Evolutionary conservation across 176 grass and related monocot genomes (phyloP).

Genomic region (Oryza coarctata): DNA sequence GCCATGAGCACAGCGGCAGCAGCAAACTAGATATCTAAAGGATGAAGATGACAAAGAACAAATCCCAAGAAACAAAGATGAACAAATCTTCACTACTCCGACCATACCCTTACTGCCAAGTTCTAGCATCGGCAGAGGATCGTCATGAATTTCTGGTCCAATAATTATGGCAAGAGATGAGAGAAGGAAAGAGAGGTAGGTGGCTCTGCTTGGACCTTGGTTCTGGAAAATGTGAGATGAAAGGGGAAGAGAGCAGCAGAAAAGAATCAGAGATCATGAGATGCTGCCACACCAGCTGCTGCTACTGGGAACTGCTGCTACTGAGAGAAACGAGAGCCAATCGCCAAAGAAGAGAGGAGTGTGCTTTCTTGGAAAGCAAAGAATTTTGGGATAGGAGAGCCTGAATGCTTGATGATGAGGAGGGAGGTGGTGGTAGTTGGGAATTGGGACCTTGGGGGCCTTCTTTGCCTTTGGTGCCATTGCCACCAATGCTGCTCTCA

Average conservation of each 20-base stretch:
- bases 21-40: neutral
- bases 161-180: conserved; percentile 31
- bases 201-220: conserved; percentile 20
- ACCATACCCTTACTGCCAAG: neutral
- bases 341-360: neutral
- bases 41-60: neutral
- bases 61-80: neutral
- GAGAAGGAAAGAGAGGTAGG: conserved; percentile 14
- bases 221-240: neutral
- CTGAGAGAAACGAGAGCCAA: neutral
- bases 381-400: conserved; percentile 34
- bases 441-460: conserved; percentile 45
- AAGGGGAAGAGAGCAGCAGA: neutral
- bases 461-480: conserved; percentile 1
- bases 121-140: conserved; percentile 37
- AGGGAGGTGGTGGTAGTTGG: conserved; percentile 47
- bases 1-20: conserved; percentile 20
- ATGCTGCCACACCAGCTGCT: conserved; percentile 9
- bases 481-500: conserved; percentile 29
- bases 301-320: neutral
- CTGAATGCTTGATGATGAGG: neutral
- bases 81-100: neutral
- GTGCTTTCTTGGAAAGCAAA: conserved; percentile 72
- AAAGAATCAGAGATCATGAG: conserved; percentile 8
- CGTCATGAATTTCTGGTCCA: conserved; percentile 36